These are phyloP conservation scores for Barnettozyma hawaiiensis DNA, from an alignment of 1,139 yeast species.

Conservation along the genomic window DNA sequence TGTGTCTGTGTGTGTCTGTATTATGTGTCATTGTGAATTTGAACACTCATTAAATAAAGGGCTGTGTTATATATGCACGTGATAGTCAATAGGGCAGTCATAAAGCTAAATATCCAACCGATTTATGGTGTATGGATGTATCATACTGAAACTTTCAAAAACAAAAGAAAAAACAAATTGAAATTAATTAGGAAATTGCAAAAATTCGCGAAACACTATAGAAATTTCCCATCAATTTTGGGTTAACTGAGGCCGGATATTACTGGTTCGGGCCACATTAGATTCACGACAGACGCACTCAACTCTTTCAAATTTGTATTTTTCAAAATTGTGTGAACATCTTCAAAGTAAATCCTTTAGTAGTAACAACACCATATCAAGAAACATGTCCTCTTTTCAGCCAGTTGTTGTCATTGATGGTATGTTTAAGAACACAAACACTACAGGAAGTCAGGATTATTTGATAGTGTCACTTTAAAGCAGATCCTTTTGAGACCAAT, in stretches of 20 bases:
- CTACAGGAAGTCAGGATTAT: not conserved
- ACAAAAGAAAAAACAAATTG: not conserved
- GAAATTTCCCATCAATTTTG: no score
- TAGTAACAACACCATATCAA: conserved; percentile 7
- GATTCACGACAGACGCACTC: not conserved
- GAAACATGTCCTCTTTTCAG: conserved; percentile 78
- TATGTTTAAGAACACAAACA: conserved; percentile 29
- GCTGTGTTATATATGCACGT: not conserved
- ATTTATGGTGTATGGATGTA: not conserved
- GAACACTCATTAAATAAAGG: no score
- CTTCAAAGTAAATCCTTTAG: conserved; percentile 15
- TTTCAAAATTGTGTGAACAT: conserved; percentile 1
- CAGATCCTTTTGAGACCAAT: not conserved
- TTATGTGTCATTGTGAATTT: no score
- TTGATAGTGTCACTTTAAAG: not conserved
- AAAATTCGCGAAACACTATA: not conserved
- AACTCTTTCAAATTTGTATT: conserved; percentile 1
- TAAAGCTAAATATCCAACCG: not conserved
- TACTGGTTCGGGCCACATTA: conserved; percentile 2
- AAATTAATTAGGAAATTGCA: not conserved
- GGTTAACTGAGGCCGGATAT: not conserved
- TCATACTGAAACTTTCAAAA: not conserved
- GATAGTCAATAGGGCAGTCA: not conserved
- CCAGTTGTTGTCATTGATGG: conserved; percentile 97
- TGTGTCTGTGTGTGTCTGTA: no score